Evolutionary conservation across 176 grass and related monocot species (phyloP).

Genomic region (Eremochloa ophiuroides): DNA sequence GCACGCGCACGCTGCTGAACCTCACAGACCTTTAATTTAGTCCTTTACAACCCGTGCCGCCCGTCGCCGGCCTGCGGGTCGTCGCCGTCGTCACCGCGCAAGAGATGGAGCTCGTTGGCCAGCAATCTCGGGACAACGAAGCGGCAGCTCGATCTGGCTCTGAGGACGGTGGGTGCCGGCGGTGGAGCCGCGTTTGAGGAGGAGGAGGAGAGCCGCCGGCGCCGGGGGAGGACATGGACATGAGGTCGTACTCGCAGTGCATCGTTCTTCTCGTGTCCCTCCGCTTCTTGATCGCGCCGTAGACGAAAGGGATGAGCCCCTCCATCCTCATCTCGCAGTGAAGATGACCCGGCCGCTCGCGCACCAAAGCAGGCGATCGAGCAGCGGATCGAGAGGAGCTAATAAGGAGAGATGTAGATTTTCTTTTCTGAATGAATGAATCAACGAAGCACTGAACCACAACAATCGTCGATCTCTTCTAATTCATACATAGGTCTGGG

Average conservation of each 20-base stretch:
- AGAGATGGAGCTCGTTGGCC: constrained; percentile 3
- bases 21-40: constrained; percentile 26
- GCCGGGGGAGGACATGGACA: neutral
- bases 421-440: too few species aligned
- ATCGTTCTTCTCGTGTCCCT: neutral
- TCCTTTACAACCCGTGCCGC: neutral
- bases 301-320: constrained; percentile 38
- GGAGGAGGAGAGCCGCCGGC: neutral
- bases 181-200: neutral
- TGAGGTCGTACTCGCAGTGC: constrained; percentile 22
- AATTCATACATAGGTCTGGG: neutral
- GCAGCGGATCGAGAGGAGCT: neutral
- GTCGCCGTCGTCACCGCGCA: neutral
- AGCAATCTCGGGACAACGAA: constrained; percentile 16
- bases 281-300: constrained; percentile 27
- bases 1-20: constrained; percentile 16
- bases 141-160: constrained; percentile 39
- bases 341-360: too few species aligned
- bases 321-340: neutral
- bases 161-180: neutral
- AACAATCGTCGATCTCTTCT: neutral
- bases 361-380: neutral
- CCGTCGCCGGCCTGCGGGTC: neutral
- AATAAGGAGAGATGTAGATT: neutral
- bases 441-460: neutral